Evolutionary conservation across 192 early-diverging fungal genomes (phyloP).

Genomic region (Backusella tarrabulga): DNA sequence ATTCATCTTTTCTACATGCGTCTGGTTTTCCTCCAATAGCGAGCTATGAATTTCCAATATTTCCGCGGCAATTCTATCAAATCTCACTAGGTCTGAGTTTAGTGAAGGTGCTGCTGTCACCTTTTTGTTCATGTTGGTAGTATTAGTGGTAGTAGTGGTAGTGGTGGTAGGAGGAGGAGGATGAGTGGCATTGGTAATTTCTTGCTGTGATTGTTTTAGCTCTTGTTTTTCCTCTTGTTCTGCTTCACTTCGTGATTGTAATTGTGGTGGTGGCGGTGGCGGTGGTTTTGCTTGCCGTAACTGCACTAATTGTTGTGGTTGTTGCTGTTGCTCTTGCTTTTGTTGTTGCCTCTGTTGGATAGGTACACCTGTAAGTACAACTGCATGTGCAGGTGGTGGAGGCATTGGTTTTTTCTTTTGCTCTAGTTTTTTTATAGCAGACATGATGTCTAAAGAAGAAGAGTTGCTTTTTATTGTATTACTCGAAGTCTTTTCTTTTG

Average conservation of each 20-base stretch:
- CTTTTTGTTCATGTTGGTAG: neutral
- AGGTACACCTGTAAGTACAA: neutral
- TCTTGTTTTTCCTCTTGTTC: neutral
- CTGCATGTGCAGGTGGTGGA: neutral
- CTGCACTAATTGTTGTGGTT: neutral
- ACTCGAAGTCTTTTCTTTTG: neutral
- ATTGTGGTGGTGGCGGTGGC: neutral
- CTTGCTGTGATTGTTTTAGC: neutral
- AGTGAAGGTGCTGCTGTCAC: neutral
- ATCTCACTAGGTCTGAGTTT: neutral
- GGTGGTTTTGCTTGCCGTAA: neutral
- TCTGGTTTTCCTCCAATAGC: neutral
- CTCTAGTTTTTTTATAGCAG: neutral
- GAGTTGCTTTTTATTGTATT: neutral
- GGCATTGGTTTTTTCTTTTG: neutral
- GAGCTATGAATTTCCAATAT: constrained; percentile 3
- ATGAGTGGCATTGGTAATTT: neutral
- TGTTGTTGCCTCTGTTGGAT: neutral
- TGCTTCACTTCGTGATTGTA: neutral
- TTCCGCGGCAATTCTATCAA: constrained; percentile 17
- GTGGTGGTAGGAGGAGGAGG: neutral
- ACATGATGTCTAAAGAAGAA: neutral
- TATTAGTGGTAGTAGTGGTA: neutral
- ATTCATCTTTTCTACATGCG: constrained; percentile 1
- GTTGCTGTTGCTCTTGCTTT: neutral